These are phyloP conservation scores for Lasiosphaeriaceae sp. DNA, from an alignment of 495 filamentous ascomycete genomes.

Conservation along the genomic window DNA sequence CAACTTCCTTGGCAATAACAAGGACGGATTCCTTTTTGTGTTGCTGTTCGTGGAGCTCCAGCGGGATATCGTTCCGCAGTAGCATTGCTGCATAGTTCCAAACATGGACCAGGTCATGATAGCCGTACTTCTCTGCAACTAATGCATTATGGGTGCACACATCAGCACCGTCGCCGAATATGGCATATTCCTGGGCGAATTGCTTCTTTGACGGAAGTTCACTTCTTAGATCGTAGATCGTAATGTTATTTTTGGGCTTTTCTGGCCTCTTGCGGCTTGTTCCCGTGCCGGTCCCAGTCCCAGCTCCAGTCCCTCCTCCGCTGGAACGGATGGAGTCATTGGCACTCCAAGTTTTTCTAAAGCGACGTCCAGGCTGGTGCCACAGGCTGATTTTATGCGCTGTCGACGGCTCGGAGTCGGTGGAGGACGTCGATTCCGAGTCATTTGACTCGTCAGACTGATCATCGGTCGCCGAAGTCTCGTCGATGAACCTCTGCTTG, in stretches of 20 bases:
- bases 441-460: constrained; percentile 53
- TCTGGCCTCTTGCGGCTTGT: constrained; percentile 37
- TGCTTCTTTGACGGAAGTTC: constrained; percentile 71
- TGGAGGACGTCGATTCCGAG: constrained; percentile 61
- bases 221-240: constrained; percentile 63
- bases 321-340: constrained; percentile 47
- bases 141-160: constrained; percentile 79
- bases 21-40: constrained; percentile 52
- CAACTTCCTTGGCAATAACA: constrained; percentile 56
- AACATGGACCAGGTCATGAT: constrained; percentile 69
- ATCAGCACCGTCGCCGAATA: constrained; percentile 74
- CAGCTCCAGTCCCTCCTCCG: constrained; percentile 42
- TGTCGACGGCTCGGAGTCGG: constrained; percentile 67
- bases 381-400: constrained; percentile 46
- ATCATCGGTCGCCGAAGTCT: constrained; percentile 49
- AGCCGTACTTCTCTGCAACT: constrained; percentile 71
- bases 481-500: constrained; percentile 46
- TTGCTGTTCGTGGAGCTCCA: constrained; percentile 52
- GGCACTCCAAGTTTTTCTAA: constrained; percentile 44
- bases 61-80: constrained; percentile 67
- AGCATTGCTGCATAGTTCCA: constrained; percentile 81
- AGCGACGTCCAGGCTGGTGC: constrained; percentile 41
- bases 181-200: constrained; percentile 72
- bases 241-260: constrained; percentile 55
- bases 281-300: constrained; percentile 50